Base-by-base conservation (phyloP, 495 filamentous ascomycete genomes). In the Lichina pygmaea region DNA sequence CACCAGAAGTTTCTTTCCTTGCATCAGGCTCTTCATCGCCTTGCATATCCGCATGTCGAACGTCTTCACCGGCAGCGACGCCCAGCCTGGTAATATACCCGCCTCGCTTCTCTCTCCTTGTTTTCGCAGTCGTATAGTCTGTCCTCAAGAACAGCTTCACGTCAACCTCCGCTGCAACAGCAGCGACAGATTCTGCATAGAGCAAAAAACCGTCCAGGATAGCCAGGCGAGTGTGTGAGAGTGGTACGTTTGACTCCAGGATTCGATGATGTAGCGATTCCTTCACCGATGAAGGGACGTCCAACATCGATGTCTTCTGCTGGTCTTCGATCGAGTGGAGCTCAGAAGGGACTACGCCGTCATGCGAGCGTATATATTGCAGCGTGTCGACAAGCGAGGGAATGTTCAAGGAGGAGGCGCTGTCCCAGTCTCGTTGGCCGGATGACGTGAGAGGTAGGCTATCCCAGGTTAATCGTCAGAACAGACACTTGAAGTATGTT, bases 121-220 rank as follows among this genome's bases (percentile, higher is more conserved):
- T 52, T 52, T 78, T 80, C 0, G 78, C 79, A 24, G 62, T 61
- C 1, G 53, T 55, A 42, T 71, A 72, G 17, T 65, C 60, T 0
- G 76, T 76, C 0, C 73, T 68, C 8, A 94, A 59, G 49, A 97
- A 81, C 8, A 94, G 59, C 49, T 70, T 76, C 12, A 86, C 54
- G 54, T 92, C 76, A 13, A 92, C 71, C 1, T 67, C 56, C 0
- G 61, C 50, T 17, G 75, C 66, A 6, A 84, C 56, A 0, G 47
- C 37, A 0, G 55, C 45, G 6, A 53, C 42, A 42, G 57, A 51
- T 0, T 53, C 48, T 0, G 59, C 46, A 59, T 77, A 93, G 0
- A 95, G 68, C 15, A 95, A 65, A 55, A 95, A 93, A 0, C 86
- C 86, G 51, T 95, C 86, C 2, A 78, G 59, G 45, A 81, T 58